These are phyloP conservation scores for Cutaneotrichosporon spelunceum DNA, from an alignment of 1,284 basidiomycete species.

Conservation along the genomic window DNA sequence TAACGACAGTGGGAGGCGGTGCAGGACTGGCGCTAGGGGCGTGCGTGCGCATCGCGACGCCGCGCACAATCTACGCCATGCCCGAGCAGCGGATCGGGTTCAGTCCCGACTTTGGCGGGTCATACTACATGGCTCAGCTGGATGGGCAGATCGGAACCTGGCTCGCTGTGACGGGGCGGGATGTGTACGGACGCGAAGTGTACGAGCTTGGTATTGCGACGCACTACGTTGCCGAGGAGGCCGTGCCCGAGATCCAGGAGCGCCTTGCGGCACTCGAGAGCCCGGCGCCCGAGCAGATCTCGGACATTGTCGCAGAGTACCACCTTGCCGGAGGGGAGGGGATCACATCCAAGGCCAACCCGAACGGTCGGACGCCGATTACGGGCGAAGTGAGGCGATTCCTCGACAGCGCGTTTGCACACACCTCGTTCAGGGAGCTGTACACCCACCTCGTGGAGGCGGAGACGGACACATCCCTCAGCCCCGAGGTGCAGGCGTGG, in stretches of 20 bases:
- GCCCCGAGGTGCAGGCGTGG: conserved; percentile 62
- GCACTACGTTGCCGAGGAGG: conserved; percentile 75
- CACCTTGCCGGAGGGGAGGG: conserved; percentile 52
- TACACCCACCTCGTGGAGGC: conserved; percentile 57
- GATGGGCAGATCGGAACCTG: conserved; percentile 92
- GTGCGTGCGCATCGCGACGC: conserved; percentile 86
- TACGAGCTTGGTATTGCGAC: conserved; percentile 88
- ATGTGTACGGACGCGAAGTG: conserved; percentile 68
- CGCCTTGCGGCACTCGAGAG: conserved; percentile 45
- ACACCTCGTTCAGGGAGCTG: conserved; percentile 64
- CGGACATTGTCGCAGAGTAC: conserved; percentile 31
- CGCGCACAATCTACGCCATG: conserved; percentile 89
- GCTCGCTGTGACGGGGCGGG: conserved; percentile 77
- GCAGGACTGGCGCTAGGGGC: conserved; percentile 83
- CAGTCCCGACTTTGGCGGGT: conserved; percentile 69
- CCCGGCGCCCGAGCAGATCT: conserved; percentile 24
- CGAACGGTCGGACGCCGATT: conserved; percentile 60
- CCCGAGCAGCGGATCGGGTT: conserved; percentile 84
- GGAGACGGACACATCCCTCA: conserved; percentile 35
- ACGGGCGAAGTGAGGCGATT: conserved; percentile 65
- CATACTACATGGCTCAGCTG: conserved; percentile 78
- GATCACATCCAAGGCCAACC: conserved; percentile 58
- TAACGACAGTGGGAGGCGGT: conserved; percentile 81
- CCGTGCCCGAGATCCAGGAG: conserved; percentile 62
- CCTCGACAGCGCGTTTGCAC: conserved; percentile 69